Conservation (phyloP, 306 rosid species). For the Prunus mume region DNA sequence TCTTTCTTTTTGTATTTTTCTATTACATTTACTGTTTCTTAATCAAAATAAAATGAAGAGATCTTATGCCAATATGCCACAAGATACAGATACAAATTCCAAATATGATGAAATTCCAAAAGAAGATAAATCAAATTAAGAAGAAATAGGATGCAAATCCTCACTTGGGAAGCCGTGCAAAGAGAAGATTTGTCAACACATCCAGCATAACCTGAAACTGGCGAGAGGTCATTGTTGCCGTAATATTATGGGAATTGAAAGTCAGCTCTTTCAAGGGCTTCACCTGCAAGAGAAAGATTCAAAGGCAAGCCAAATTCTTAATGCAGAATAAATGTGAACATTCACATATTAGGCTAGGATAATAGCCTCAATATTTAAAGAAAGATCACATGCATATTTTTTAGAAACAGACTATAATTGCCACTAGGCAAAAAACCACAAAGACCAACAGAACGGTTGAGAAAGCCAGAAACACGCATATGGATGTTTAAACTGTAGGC, state of each 20-base stretch:
- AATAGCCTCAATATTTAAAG: neutral
- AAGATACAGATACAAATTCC: neutral
- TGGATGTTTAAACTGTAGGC: neutral
- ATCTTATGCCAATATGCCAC: slow-evolving; percentile 10
- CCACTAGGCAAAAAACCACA: too few relatives aligned
- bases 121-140: slow-evolving; percentile 10
- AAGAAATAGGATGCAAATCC: slow-evolving; percentile 26
- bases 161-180: slow-evolving; percentile 93
- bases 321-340: neutral
- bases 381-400: neutral
- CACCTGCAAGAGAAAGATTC: slow-evolving; percentile 60
- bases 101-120: neutral
- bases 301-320: slow-evolving; percentile 3
- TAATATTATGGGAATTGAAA: slow-evolving; percentile 82
- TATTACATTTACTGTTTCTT: neutral
- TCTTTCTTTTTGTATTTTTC: neutral
- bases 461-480: neutral
- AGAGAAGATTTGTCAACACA: slow-evolving; percentile 92
- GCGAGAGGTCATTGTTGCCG: slow-evolving; percentile 97
- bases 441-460: too few relatives aligned
- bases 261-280: slow-evolving; percentile 93
- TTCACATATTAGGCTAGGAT: neutral
- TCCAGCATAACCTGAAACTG: slow-evolving; percentile 97
- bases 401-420: too few relatives aligned
- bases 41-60: neutral